These are phyloP conservation scores for Cyberlindnera japonica DNA, from an alignment of 805 yeast genomes.

Conservation along the genomic window DNA sequence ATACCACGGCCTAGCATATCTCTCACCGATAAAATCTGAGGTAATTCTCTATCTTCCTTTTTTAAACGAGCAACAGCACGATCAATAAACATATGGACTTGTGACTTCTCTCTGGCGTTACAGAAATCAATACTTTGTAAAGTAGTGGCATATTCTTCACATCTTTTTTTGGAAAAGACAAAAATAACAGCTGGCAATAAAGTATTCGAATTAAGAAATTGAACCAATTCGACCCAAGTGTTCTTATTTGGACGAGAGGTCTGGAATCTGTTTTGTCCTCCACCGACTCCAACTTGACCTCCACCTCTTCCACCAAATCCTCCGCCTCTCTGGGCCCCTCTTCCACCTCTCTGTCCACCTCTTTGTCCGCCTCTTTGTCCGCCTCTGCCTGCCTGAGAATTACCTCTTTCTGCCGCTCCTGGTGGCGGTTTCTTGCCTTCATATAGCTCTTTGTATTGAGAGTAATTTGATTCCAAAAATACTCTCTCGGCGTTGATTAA, in stretches of 20 bases:
- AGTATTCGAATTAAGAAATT: slow-evolving; percentile 59
- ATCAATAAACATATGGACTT: slow-evolving; percentile 90
- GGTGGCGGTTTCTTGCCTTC: slow-evolving; percentile 39
- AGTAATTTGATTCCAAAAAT: slow-evolving; percentile 64
- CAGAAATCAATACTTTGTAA: slow-evolving; percentile 74
- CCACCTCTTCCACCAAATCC: slow-evolving; percentile 32
- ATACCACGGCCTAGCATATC: slow-evolving; percentile 87
- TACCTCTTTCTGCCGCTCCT: slow-evolving; percentile 42
- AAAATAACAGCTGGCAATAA: slow-evolving; percentile 90
- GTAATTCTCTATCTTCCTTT: slow-evolving; percentile 88
- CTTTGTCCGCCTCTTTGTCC: slow-evolving; percentile 24
- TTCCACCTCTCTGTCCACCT: slow-evolving; percentile 28
- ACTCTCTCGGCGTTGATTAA: slow-evolving; percentile 70
- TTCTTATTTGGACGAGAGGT: slow-evolving; percentile 59
- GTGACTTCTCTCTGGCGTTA: slow-evolving; percentile 80
- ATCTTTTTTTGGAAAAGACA: slow-evolving; percentile 88
- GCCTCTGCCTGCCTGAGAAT: slow-evolving; percentile 38
- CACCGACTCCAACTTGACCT: slow-evolving; percentile 24
- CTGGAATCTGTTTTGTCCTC: slow-evolving; percentile 32
- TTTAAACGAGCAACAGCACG: slow-evolving; percentile 82
- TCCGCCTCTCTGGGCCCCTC: slow-evolving; percentile 43
- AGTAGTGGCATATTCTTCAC: slow-evolving; percentile 89
- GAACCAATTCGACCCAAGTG: slow-evolving; percentile 73
- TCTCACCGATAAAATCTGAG: slow-evolving; percentile 81
- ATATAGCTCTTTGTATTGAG: slow-evolving; percentile 50